A percentile compares a stretch with the other conserved stretches of the same genome.
These are phyloP conservation scores for Porcisia deanei DNA, from an alignment of 208 protist genomes.

Conservation along the genomic window DNA sequence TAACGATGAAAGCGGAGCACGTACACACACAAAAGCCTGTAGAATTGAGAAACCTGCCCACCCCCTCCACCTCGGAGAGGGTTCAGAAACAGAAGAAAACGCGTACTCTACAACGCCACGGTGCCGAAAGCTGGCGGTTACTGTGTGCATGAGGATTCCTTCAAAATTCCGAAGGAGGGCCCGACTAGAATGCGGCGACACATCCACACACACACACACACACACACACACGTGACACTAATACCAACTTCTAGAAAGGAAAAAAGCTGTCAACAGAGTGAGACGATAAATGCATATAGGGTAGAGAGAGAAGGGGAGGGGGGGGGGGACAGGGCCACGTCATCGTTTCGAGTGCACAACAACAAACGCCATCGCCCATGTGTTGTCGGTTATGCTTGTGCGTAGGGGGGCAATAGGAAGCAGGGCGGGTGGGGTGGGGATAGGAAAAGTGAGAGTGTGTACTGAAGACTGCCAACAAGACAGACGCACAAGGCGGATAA, in stretches of 20 bases:
- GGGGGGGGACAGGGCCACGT: not conserved
- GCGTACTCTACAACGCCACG: not conserved
- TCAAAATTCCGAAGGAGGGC: not conserved
- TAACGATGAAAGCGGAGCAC: not conserved
- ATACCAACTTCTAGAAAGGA: not conserved
- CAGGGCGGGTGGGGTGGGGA: not conserved
- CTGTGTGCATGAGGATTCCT: not conserved
- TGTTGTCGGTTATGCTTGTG: not conserved
- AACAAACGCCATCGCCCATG: not conserved
- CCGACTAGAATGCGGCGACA: not conserved
- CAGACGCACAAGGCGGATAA: not conserved
- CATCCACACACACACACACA: not conserved
- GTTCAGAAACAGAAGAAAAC: not conserved
- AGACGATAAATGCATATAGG: not conserved
- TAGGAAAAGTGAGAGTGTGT: not conserved
- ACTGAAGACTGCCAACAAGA: not conserved
- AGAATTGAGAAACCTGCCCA: not conserved
- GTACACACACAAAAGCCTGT: not conserved
- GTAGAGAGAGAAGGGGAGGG: not conserved
- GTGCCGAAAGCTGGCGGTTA: not conserved
- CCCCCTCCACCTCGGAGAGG: not conserved
- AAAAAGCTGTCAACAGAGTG: not conserved
- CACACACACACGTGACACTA: not conserved
- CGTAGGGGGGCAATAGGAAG: not conserved
- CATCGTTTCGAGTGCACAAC: not conserved